Base-by-base conservation (phyloP, 345 rosid species). In the Acer yangbiense region DNA sequence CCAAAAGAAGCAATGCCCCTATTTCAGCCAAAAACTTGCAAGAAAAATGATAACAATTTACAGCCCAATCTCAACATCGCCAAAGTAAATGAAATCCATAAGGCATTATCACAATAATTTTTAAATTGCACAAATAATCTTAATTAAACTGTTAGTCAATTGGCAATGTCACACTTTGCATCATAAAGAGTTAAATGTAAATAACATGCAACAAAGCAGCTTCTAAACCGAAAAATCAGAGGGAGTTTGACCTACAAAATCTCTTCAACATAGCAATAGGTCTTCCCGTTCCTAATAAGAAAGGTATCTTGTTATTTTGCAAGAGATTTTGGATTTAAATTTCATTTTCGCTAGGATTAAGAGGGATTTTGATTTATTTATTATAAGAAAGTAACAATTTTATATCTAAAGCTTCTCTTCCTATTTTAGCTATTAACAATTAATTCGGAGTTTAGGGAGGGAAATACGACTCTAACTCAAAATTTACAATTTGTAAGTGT, bases 1-100 rank as follows among this genome's bases (percentile, higher is more conserved):
- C 89, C 39, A 86, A 63, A 7, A 95, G 81, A 32, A 80, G 76
- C 87, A 95, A 81, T 8, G 93, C 98, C 70, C 99, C 98, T 69
- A 95, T 79, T 68, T 92, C 98, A 82, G 87, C 84, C 80, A 95
- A 83, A 84, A 80, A 95, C 88, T 98, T 93, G 61, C 57, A 78
- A 54, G 61, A 77, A 72, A 63, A 41, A 17, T 8, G 48, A 32
- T 65, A 50, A 55, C 3, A 63, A 63, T 58, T 65, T 18, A 65
- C 14, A n/a, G 7, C n/a, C 65, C 11, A 44, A 66, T 52, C 64
- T 65, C 35, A 54, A 65, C 29, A 65, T 35, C 44, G 10, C 21
- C 43, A 16, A 6, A 17, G 25, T 14, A 18, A 32, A 27, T 50
- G 25, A 60, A 72, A 39, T 4, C 17, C 35, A 3, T 41, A n/a